phyloP scores from a whole-genome alignment of 768 basidiomycete genomes.

The Termitomyces sp. region DNA sequence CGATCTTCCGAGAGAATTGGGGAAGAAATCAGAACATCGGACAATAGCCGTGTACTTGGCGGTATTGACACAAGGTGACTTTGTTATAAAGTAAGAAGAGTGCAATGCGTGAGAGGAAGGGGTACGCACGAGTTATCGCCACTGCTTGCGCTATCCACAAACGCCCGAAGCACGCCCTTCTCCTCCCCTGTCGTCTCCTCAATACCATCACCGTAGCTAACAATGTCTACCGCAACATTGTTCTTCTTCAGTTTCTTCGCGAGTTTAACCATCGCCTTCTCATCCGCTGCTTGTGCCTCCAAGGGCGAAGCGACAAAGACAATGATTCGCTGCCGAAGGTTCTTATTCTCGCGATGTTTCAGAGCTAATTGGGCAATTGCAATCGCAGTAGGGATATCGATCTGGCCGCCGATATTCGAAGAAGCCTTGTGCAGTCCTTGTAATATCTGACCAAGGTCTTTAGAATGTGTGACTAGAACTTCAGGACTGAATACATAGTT shows the following conservation, averaged over 20 bases:
- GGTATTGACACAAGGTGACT: constrained; percentile 78
- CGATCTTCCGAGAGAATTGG: constrained; percentile 80
- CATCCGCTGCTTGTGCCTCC: constrained; percentile 63
- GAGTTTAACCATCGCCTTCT: constrained; percentile 77
- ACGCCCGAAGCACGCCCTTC: constrained; percentile 64
- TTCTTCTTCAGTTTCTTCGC: constrained; percentile 99
- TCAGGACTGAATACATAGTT: constrained; percentile 60
- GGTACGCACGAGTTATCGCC: constrained; percentile 78
- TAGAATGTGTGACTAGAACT: constrained; percentile 93
- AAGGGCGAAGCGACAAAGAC: constrained; percentile 91
- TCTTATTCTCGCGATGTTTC: constrained; percentile 98
- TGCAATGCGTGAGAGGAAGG: not conserved
- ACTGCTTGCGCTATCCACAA: constrained; percentile 78
- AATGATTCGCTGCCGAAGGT: constrained; percentile 91
- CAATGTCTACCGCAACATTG: constrained; percentile 91
- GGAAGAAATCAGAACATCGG: constrained; percentile 77
- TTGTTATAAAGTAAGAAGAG: constrained; percentile 20
- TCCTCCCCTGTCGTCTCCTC: constrained; percentile 59
- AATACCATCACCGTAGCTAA: constrained; percentile 88
- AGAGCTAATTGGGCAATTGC: constrained; percentile 93
- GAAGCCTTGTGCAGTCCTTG: constrained; percentile 67
- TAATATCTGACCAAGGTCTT: constrained; percentile 90
- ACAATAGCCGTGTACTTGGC: constrained; percentile 75
- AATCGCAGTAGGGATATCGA: constrained; percentile 87
- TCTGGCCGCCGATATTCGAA: constrained; percentile 72